Evolutionary conservation across 768 basidiomycete species (phyloP).

Genomic region (Trametes cingulata): DNA sequence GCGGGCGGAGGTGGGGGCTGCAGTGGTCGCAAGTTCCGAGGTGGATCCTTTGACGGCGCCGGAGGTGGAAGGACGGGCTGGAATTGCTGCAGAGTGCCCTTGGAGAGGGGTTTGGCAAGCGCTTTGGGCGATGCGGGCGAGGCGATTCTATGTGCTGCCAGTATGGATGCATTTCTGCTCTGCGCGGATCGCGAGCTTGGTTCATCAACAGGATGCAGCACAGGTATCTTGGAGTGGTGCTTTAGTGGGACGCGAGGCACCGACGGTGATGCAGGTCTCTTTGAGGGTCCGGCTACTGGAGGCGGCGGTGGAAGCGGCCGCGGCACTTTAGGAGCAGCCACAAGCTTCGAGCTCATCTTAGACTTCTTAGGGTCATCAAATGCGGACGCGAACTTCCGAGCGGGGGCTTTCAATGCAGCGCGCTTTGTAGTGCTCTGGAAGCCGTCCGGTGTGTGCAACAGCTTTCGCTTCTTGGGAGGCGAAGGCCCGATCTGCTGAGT

Average conservation of each 20-base stretch:
- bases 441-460: conserved; percentile 14
- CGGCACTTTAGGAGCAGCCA: background rate
- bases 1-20: conserved; percentile 15
- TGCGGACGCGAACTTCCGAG: conserved; percentile 19
- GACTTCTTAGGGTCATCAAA: conserved; percentile 6
- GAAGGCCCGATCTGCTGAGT: background rate
- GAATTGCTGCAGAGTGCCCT: background rate
- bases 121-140: background rate
- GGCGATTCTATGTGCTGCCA: background rate
- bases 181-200: background rate
- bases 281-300: conserved; percentile 3
- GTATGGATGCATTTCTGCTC: background rate
- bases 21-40: conserved; percentile 5
- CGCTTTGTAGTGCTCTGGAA: conserved; percentile 7
- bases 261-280: background rate
- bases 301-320: background rate
- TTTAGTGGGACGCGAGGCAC: too few relatives aligned
- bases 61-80: conserved; percentile 6
- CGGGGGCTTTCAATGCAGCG: background rate
- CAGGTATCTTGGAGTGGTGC: background rate
- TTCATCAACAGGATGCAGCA: background rate
- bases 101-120: background rate
- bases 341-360: background rate
- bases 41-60: background rate
- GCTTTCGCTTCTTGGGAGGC: conserved; percentile 16